A percentile compares a stretch with the other conserved stretches of the same genome.
phyloP scores from a whole-genome alignment of 2,329 filamentous ascomycete species.

The Myriosclerotinia curreyana region DNA sequence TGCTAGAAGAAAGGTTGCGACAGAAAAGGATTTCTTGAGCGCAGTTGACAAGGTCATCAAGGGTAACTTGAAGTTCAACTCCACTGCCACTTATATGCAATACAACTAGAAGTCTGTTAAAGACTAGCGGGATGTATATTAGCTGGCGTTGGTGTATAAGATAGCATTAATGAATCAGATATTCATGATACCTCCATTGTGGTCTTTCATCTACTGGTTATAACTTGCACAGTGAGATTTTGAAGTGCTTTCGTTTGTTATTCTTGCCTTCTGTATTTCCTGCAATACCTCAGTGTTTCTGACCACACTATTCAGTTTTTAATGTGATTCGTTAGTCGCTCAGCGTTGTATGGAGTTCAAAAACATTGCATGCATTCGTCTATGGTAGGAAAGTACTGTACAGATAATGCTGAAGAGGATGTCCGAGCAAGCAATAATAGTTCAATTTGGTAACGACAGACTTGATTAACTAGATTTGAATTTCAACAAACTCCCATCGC shows the following conservation, averaged over 20 bases:
- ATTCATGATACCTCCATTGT: constrained; percentile 15
- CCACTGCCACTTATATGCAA: constrained; percentile 95
- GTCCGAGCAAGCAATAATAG: too few species aligned
- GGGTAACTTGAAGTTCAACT: constrained; percentile 99
- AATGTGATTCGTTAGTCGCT: background rate
- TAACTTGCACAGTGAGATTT: background rate
- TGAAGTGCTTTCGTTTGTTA: background rate
- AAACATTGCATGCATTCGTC: too few species aligned
- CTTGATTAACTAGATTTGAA: too few species aligned
- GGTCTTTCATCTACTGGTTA: background rate
- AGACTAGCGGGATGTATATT: constrained; percentile 35
- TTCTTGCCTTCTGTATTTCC: background rate
- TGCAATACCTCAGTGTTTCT: background rate
- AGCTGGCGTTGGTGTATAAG: constrained; percentile 38
- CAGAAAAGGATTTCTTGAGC: constrained; percentile 97
- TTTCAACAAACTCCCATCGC: too few species aligned
- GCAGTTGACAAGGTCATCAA: constrained; percentile 99
- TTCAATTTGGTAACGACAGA: too few species aligned
- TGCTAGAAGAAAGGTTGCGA: constrained; percentile 91
- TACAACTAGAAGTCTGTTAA: constrained; percentile 71
- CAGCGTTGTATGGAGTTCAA: background rate
- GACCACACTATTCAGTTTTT: background rate
- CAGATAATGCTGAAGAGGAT: background rate
- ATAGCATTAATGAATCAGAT: constrained; percentile 34
- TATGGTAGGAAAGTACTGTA: too few species aligned